Percentiles rank a stretch among this genome's conserved stretches.
Conservation (phyloP, 2,329 filamentous ascomycete species). For the Penicillium brasilianum region DNA sequence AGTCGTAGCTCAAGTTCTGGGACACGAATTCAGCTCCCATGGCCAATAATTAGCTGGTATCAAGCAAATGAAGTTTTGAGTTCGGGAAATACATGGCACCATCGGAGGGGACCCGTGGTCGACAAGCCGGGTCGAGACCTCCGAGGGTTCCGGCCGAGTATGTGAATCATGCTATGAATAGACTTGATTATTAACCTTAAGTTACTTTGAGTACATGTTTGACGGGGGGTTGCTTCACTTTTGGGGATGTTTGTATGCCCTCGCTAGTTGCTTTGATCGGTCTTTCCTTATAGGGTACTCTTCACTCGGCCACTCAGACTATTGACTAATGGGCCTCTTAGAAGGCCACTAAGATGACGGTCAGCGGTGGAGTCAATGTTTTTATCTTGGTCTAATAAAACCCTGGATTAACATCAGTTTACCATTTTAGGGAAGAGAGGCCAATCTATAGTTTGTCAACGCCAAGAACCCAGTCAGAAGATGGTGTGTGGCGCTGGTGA, state of each 20-base stretch:
- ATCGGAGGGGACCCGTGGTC: conserved; percentile 1
- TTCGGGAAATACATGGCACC: conserved; percentile 1
- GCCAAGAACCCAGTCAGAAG: background rate
- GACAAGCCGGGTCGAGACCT: conserved; percentile 4
- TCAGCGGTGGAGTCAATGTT: background rate
- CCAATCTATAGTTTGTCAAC: background rate
- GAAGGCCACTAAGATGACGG: background rate
- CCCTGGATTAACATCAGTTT: background rate
- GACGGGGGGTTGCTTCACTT: background rate
- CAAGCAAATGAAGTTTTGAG: background rate
- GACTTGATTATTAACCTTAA: background rate
- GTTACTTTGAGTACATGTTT: background rate
- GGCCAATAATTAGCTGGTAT: background rate
- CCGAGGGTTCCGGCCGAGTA: background rate
- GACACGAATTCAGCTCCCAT: background rate
- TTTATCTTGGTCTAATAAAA: background rate
- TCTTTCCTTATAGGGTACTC: too few relatives aligned
- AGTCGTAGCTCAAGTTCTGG: background rate
- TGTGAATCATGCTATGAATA: background rate
- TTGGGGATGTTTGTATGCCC: background rate
- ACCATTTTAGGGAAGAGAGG: background rate
- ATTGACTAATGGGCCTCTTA: background rate
- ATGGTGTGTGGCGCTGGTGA: background rate
- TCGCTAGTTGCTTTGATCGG: background rate
- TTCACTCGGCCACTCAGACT: background rate